Evolutionary conservation across 495 filamentous ascomycete genomes (phyloP).

Genomic region (Aspergillus biplanus): DNA sequence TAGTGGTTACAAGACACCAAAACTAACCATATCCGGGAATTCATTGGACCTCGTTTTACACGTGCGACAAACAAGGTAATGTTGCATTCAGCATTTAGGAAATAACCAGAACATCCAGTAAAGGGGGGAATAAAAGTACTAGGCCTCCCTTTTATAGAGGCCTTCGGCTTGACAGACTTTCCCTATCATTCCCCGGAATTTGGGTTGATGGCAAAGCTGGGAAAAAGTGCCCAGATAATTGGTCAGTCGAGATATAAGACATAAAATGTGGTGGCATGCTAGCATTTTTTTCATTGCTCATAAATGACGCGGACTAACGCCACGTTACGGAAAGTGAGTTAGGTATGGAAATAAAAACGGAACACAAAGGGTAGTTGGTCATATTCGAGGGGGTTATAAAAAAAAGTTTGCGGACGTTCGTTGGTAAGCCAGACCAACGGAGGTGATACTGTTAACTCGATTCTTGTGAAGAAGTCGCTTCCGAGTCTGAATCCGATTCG

Average conservation of each 20-base stretch:
- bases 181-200: no score
- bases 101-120: no score
- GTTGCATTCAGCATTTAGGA: no score
- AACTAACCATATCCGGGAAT: no score
- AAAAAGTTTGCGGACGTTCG: neutral
- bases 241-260: constrained; percentile 8
- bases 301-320: constrained; percentile 23
- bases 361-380: neutral
- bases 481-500: constrained; percentile 53
- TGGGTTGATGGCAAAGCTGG: neutral
- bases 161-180: no score
- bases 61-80: no score
- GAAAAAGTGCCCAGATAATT: neutral
- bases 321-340: constrained; percentile 9
- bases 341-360: constrained; percentile 1
- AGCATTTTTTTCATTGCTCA: constrained; percentile 28
- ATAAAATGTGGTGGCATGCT: constrained; percentile 21
- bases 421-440: no score
- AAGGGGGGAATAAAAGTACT: no score
- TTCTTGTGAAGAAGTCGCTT: constrained; percentile 36
- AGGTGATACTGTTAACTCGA: constrained; percentile 17
- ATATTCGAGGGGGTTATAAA: neutral
- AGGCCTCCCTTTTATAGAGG: no score
- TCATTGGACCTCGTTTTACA: no score
- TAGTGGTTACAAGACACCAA: no score